Evolutionary conservation across 257 asterid species (phyloP).

Genomic region (Solanum dulcamara): DNA sequence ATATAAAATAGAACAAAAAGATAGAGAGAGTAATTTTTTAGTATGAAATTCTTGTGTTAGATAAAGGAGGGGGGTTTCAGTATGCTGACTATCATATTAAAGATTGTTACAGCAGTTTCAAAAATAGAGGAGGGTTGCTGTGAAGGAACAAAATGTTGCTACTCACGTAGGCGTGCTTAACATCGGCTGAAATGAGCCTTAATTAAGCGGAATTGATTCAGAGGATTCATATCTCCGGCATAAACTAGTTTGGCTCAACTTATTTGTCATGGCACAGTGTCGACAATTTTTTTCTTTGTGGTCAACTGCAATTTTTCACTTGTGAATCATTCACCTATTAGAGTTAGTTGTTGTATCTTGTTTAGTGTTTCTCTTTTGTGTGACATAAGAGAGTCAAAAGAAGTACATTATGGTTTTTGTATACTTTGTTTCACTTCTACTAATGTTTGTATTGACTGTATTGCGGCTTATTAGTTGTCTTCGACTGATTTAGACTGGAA

Average conservation of each 20-base stretch:
- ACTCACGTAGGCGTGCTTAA: not conserved
- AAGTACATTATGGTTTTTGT: not conserved
- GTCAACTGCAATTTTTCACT: not conserved
- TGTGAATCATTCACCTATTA: not conserved
- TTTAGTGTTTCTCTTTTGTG: not conserved
- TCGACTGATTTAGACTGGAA: not conserved
- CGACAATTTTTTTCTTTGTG: not conserved
- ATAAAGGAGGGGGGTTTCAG: not conserved
- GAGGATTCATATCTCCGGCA: not conserved
- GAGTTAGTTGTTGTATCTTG: not conserved
- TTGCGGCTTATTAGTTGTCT: not conserved
- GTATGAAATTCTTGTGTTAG: not conserved
- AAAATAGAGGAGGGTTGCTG: not conserved
- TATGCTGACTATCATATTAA: not conserved
- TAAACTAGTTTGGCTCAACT: not conserved
- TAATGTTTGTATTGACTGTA: not conserved
- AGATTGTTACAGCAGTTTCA: not conserved
- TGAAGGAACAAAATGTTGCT: not conserved
- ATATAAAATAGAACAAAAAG: not conserved
- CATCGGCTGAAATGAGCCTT: not conserved
- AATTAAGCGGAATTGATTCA: not conserved
- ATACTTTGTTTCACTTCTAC: not conserved
- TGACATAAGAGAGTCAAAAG: not conserved
- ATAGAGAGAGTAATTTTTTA: not conserved
- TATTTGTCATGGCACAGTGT: not conserved